Evolutionary conservation across 2,329 filamentous ascomycete species (phyloP).

Genomic region (Fusarium liriodendri): DNA sequence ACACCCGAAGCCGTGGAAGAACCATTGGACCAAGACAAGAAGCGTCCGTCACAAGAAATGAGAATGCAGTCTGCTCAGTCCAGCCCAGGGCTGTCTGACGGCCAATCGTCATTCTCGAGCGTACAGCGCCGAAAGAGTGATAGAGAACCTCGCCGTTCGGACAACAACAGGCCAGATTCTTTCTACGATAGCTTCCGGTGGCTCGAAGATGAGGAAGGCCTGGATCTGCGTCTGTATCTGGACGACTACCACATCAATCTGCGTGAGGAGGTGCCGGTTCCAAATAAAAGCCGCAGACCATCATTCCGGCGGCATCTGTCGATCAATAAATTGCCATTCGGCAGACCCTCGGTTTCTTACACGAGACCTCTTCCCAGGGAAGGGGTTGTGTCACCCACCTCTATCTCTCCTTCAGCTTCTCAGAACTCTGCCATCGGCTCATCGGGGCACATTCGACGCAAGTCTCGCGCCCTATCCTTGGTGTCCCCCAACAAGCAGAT

Average conservation of each 20-base stretch:
- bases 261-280: constrained; percentile 59
- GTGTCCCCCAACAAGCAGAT: constrained; percentile 60
- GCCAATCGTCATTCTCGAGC: constrained; percentile 34
- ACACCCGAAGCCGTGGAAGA: constrained; percentile 52
- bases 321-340: constrained; percentile 73
- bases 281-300: constrained; percentile 61
- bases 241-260: constrained; percentile 78
- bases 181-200: constrained; percentile 77
- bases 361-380: constrained; percentile 61
- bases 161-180: constrained; percentile 58
- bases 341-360: constrained; percentile 63
- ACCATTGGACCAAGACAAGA: constrained; percentile 30
- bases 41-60: constrained; percentile 38
- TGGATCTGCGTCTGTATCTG: constrained; percentile 74
- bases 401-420: constrained; percentile 33
- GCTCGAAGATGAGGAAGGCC: constrained; percentile 78
- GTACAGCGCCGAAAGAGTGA: constrained; percentile 42
- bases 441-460: constrained; percentile 57
- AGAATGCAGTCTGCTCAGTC: constrained; percentile 38
- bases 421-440: constrained; percentile 35
- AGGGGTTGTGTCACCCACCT: constrained; percentile 45
- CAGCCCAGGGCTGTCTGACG: constrained; percentile 37
- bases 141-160: constrained; percentile 24
- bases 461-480: constrained; percentile 66
- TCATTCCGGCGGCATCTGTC: constrained; percentile 80